Conservation (phyloP, 73 alveolate species). For the Tetrahymena borealis region DNA sequence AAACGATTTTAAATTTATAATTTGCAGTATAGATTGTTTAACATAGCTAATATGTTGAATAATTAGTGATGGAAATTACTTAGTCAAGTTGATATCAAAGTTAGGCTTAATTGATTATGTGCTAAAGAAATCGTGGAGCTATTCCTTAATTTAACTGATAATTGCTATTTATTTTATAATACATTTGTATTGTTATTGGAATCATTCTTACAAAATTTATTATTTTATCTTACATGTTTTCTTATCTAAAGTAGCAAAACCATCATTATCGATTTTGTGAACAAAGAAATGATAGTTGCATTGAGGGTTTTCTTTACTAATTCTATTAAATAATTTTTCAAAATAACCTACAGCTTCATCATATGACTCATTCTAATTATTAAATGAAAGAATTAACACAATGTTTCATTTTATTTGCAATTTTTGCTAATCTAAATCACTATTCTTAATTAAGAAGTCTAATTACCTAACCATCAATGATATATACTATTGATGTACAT, state of each 20-base stretch:
- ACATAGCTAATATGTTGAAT: too few species aligned
- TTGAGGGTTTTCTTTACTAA: neutral
- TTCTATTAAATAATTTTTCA: neutral
- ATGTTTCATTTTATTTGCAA: constrained; percentile 1
- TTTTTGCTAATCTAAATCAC: constrained; percentile 35
- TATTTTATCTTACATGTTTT: constrained; percentile 6
- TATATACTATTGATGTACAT: constrained; percentile 82
- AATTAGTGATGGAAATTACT: too few species aligned
- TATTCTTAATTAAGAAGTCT: constrained; percentile 49
- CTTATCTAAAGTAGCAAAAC: constrained; percentile 49
- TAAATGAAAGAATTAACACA: neutral
- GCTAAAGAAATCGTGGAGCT: constrained; percentile 44
- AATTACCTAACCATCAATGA: constrained; percentile 82
- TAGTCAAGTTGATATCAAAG: constrained; percentile 23
- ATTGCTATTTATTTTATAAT: constrained; percentile 9
- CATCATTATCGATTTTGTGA: constrained; percentile 63
- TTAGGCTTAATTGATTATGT: constrained; percentile 43
- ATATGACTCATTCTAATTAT: constrained; percentile 23
- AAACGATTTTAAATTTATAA: too few species aligned
- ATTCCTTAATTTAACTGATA: constrained; percentile 35
- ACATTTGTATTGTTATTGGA: constrained; percentile 11
- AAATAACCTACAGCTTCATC: neutral
- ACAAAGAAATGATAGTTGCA: constrained; percentile 57
- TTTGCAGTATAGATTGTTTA: too few species aligned
- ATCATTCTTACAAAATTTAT: neutral